These are phyloP conservation scores for Microsporum canis DNA, from an alignment of 2,329 filamentous ascomycete genomes.

Conservation along the genomic window DNA sequence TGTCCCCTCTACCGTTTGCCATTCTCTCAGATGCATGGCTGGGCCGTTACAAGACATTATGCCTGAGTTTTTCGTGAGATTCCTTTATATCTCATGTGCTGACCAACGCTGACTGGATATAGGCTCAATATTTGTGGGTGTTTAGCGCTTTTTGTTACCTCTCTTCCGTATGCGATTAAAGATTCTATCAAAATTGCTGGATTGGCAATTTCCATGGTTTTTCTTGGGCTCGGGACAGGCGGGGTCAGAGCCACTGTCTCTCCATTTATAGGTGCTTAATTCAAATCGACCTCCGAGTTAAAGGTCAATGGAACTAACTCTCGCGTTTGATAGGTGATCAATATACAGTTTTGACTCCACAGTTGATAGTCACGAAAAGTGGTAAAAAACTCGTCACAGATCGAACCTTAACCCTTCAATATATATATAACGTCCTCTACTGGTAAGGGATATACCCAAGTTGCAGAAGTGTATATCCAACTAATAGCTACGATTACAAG, in stretches of 20 bases:
- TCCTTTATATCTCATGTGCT: neutral
- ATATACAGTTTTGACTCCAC: constrained; percentile 19
- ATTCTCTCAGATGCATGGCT: constrained; percentile 30
- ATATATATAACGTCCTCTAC: constrained; percentile 32
- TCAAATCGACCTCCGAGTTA: neutral
- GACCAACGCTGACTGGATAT: neutral
- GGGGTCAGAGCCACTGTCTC: constrained; percentile 26
- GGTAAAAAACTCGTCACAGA: constrained; percentile 6
- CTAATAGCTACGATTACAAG: constrained; percentile 10
- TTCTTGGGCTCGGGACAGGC: constrained; percentile 32
- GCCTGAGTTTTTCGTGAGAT: constrained; percentile 21
- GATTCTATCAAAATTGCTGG: constrained; percentile 16
- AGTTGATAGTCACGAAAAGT: constrained; percentile 18
- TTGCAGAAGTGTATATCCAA: neutral
- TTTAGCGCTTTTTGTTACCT: constrained; percentile 19
- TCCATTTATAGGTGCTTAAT: constrained; percentile 24
- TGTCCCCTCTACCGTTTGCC: constrained; percentile 27
- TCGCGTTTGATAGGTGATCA: constrained; percentile 22
- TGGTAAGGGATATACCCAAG: constrained; percentile 19
- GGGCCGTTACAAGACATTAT: constrained; percentile 29
- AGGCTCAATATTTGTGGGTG: constrained; percentile 16
- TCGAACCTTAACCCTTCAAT: constrained; percentile 30
- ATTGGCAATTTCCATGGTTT: constrained; percentile 22
- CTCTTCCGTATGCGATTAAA: constrained; percentile 16
- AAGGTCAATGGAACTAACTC: neutral